A percentile compares a stretch with the other conserved stretches of the same genome.
phyloP scores from a whole-genome alignment of 2,329 filamentous ascomycete genomes.

The Malbranchea cinnamomea region DNA sequence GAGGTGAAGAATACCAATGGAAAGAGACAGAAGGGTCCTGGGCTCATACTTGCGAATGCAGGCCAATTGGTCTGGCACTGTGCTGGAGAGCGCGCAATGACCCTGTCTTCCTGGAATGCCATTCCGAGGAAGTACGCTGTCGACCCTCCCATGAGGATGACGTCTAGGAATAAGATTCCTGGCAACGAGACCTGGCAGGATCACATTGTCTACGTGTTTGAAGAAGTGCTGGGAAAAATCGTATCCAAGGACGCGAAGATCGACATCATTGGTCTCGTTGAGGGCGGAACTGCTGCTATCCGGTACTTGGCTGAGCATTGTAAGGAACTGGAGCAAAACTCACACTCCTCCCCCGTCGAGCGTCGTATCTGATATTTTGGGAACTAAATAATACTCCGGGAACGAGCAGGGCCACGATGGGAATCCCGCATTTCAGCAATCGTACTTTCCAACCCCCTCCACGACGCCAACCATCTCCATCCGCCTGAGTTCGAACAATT shows the following conservation, averaged over 20 bases:
- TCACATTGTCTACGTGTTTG: constrained; percentile 55
- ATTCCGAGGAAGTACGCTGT: constrained; percentile 50
- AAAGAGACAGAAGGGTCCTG: constrained; percentile 19
- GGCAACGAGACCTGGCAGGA: constrained; percentile 41
- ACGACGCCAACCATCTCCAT: constrained; percentile 17
- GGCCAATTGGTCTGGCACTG: constrained; percentile 68
- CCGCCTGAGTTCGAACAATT: constrained; percentile 18
- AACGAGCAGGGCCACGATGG: constrained; percentile 25
- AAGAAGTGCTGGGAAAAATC: constrained; percentile 41
- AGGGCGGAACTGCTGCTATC: constrained; percentile 45
- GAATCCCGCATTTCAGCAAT: constrained; percentile 25
- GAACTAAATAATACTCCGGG: neutral
- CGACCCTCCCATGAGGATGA: constrained; percentile 38
- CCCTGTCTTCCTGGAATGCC: constrained; percentile 39
- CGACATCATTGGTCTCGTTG: constrained; percentile 57
- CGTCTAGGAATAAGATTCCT: constrained; percentile 44
- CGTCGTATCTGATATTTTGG: neutral
- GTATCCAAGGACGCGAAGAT: constrained; percentile 39
- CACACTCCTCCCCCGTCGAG: neutral
- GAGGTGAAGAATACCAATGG: neutral
- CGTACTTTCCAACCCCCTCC: constrained; percentile 24
- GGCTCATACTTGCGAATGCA: constrained; percentile 62
- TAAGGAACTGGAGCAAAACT: constrained; percentile 22
- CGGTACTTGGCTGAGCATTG: constrained; percentile 42
- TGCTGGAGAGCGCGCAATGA: constrained; percentile 45